Base-by-base conservation (phyloP, 2,329 filamentous ascomycete genomes). In the Scedosporium aurantiacum region DNA sequence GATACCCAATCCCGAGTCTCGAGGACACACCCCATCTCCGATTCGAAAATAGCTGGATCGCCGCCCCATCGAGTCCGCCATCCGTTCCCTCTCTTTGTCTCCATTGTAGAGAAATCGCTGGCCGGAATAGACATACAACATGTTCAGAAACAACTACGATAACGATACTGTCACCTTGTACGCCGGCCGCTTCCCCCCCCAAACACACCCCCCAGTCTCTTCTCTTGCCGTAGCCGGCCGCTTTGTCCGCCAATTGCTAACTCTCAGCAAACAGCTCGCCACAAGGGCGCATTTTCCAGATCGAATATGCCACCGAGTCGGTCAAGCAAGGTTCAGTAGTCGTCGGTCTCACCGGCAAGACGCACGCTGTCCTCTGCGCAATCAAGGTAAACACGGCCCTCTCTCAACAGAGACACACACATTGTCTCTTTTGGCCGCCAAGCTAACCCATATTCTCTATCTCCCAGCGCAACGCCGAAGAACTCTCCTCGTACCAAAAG, bases 101-200 rank as follows among this genome's bases (percentile, higher is more conserved):
- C 14, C 25, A 21, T 52, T 25, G 2, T 37, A 60, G 58, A 10
- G 32, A 40, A 23, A 41, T 7, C 43, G 23, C 12, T 10, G 43
- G 18, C 45, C 25, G 55, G 12, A 37, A 45, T 7, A 40, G 60
- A 41, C 57, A 57, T 63, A 67, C 82, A 86, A 72, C 72, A 97
- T 99, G 94, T 99, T 99, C 81, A 86, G 94, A 79, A 99, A 99
- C 83, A 97, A 97, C 79, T 99, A 99, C 83, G 94, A 99, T 81
- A 99, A 99, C 86, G 94, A 99, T 78, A 96, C 93, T 66, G 92
- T 97, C 79, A 99, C 94, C 79, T 99, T 97, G 91, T 96, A 83
- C 78, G 87, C 78, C 72, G 65, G 23, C 23, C n/a, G n/a, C 62
- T 52, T 47, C 27, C 57, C 50, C 60, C 62, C 58, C 58, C 61